phyloP scores from a whole-genome alignment of 2,329 filamentous ascomycete genomes.

The Mycosphaerella sp. region DNA sequence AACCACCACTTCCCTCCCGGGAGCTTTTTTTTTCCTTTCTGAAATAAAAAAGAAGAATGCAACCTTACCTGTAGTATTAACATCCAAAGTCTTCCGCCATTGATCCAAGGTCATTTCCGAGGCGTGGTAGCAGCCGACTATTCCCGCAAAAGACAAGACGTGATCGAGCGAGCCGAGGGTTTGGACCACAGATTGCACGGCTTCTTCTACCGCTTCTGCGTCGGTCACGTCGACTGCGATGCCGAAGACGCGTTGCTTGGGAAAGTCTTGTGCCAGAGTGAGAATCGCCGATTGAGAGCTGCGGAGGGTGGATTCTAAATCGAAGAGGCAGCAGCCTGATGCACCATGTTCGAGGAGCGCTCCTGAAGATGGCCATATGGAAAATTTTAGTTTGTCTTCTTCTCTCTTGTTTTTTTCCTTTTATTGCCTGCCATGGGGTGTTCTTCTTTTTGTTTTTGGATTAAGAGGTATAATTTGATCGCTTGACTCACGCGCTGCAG shows the following conservation, averaged over 20 bases:
- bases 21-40: too few relatives aligned
- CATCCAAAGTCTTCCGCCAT: slow-evolving; percentile 60
- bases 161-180: slow-evolving; percentile 50
- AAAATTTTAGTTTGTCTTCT: not conserved
- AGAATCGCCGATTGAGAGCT: slow-evolving; percentile 41
- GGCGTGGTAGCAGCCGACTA: slow-evolving; percentile 56
- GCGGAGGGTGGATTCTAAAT: slow-evolving; percentile 45
- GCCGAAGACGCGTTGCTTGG: slow-evolving; percentile 46
- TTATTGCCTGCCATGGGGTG: too few relatives aligned
- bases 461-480: not conserved
- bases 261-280: slow-evolving; percentile 50
- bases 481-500: slow-evolving; percentile 40
- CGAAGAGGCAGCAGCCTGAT: slow-evolving; percentile 54
- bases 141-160: slow-evolving; percentile 61
- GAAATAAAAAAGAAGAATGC: too few relatives aligned
- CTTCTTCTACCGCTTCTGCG: slow-evolving; percentile 42
- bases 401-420: too few relatives aligned
- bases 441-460: too few relatives aligned
- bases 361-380: too few relatives aligned
- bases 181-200: slow-evolving; percentile 38
- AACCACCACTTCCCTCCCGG: too few relatives aligned
- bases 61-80: slow-evolving; percentile 62
- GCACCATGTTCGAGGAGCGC: slow-evolving; percentile 65
- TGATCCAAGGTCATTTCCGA: slow-evolving; percentile 53
- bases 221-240: slow-evolving; percentile 56